Evolutionary conservation across 106 monocot genomes (phyloP).

Genomic region (Dactylorhiza incarnata): DNA sequence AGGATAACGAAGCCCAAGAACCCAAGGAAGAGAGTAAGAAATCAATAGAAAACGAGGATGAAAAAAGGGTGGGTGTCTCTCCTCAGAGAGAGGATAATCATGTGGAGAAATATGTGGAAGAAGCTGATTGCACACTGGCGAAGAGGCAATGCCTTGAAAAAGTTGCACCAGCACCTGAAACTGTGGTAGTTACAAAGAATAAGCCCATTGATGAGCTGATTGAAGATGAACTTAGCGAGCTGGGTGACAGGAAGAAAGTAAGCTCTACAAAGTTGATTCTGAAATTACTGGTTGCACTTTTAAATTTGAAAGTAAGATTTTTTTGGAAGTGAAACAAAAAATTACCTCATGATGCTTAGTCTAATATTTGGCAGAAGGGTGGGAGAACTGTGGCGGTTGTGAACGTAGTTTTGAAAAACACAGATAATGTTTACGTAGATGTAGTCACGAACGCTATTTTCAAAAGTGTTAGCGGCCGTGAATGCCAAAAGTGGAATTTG

Average conservation of each 20-base stretch:
- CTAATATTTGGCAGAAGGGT: not conserved
- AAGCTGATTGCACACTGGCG: constrained; percentile 20
- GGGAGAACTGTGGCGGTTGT: too few species aligned
- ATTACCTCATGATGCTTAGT: not conserved
- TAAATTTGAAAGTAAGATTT: not conserved
- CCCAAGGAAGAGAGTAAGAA: constrained; percentile 17
- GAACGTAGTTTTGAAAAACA: too few species aligned
- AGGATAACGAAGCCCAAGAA: constrained; percentile 18
- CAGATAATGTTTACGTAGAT: too few species aligned
- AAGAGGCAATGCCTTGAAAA: constrained; percentile 48
- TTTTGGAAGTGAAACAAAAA: not conserved
- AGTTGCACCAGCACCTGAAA: constrained; percentile 12
- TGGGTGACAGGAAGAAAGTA: constrained; percentile 88
- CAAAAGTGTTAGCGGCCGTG: too few species aligned
- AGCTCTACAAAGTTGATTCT: constrained; percentile 10
- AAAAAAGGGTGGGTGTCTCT: constrained; percentile 5
- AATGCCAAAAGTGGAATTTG: too few species aligned
- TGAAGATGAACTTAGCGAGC: constrained; percentile 76
- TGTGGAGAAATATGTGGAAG: constrained; percentile 17
- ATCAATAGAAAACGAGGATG: constrained; percentile 12
- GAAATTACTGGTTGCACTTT: not conserved
- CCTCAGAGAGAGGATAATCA: constrained; percentile 14
- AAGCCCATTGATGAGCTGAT: constrained; percentile 84
- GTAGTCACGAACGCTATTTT: too few species aligned
- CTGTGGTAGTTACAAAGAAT: constrained; percentile 17